phyloP scores from a whole-genome alignment of 257 asterid genomes.

The Nicotiana paniculata region DNA sequence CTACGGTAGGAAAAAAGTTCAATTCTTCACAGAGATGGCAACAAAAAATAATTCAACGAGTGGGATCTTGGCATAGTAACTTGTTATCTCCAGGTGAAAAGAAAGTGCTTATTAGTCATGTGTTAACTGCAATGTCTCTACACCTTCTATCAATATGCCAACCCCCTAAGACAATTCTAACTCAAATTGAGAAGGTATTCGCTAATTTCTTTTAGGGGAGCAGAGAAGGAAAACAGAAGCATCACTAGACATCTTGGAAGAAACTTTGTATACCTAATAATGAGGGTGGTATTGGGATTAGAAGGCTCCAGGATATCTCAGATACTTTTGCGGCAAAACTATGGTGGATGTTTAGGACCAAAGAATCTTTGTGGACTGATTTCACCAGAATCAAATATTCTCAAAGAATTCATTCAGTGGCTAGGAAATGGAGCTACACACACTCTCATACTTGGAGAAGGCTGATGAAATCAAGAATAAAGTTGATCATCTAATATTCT shows the following conservation, averaged over 20 bases:
- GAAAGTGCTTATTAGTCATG: no score
- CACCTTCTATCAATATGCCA: neutral
- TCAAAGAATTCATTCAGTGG: no score
- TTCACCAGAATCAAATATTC: no score
- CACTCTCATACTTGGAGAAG: no score
- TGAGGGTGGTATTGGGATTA: neutral
- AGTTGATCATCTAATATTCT: no score
- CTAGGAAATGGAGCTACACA: neutral
- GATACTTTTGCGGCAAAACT: neutral
- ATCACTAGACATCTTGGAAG: neutral
- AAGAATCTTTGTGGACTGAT: neutral
- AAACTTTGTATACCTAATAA: neutral
- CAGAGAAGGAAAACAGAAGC: neutral
- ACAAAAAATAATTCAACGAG: no score
- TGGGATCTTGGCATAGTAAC: no score
- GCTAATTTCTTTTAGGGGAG: neutral
- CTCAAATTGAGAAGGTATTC: neutral
- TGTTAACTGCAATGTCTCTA: neutral
- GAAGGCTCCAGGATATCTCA: neutral
- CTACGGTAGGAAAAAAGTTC: no score
- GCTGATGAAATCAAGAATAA: no score
- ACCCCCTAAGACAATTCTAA: neutral
- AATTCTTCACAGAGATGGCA: no score
- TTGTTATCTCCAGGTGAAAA: no score
- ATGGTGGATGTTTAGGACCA: neutral